phyloP scores from a whole-genome alignment of 2,329 filamentous ascomycete genomes.

The Ascochyta lentis region DNA sequence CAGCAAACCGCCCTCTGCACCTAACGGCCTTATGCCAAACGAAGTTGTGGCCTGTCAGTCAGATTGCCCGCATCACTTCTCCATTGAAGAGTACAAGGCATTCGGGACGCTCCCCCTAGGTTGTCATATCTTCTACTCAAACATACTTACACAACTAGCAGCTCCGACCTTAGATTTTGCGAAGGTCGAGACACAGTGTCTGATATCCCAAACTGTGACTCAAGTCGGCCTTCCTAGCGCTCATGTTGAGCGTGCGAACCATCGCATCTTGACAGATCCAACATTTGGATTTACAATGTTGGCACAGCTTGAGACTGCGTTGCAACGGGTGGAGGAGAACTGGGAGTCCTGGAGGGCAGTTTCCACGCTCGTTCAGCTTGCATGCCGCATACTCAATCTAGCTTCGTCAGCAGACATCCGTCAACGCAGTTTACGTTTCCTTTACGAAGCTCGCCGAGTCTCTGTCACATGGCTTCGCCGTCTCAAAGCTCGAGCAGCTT shows the following conservation, averaged over 20 bases:
- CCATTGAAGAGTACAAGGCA: slow-evolving; percentile 61
- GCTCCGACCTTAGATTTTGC: slow-evolving; percentile 59
- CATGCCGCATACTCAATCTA: slow-evolving; percentile 54
- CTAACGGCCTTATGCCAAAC: slow-evolving; percentile 54
- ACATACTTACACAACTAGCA: slow-evolving; percentile 61
- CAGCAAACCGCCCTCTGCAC: slow-evolving; percentile 36
- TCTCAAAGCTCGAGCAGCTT: slow-evolving; percentile 40
- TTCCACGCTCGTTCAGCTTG: slow-evolving; percentile 50
- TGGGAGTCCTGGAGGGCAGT: slow-evolving; percentile 52
- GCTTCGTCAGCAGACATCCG: slow-evolving; percentile 29
- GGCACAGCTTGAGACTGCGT: slow-evolving; percentile 20
- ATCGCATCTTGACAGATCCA: slow-evolving; percentile 47
- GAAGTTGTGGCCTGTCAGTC: slow-evolving; percentile 51
- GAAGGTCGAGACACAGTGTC: slow-evolving; percentile 54
- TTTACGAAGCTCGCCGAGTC: slow-evolving; percentile 44
- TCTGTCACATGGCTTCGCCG: slow-evolving; percentile 51
- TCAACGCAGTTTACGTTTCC: slow-evolving; percentile 35
- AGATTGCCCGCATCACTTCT: slow-evolving; percentile 57
- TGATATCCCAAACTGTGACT: slow-evolving; percentile 59
- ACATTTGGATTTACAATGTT: slow-evolving; percentile 39
- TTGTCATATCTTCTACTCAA: slow-evolving; percentile 60
- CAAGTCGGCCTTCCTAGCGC: slow-evolving; percentile 53
- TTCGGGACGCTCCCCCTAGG: slow-evolving; percentile 59
- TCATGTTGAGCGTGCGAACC: slow-evolving; percentile 39
- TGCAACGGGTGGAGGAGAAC: slow-evolving; percentile 27